These are phyloP conservation scores for Sarcodon sp. DNA, from an alignment of 768 basidiomycete species.

Conservation along the genomic window DNA sequence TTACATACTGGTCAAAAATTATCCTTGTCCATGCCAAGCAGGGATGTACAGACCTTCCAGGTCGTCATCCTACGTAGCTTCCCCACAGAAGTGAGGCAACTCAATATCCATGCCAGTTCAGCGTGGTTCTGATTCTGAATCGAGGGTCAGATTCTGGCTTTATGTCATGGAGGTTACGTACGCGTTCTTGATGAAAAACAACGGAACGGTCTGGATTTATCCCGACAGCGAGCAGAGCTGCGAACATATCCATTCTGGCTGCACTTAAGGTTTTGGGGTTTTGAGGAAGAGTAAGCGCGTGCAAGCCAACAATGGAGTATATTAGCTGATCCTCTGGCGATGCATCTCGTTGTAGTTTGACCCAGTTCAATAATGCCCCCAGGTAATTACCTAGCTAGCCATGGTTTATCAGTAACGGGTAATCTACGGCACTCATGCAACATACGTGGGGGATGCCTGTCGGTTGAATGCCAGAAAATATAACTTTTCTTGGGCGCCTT, in stretches of 20 bases:
- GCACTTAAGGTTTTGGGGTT: conserved; percentile 47
- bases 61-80: conserved; percentile 86
- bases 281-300: conserved; percentile 89
- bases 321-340: conserved; percentile 48
- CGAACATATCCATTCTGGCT: conserved; percentile 68
- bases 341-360: conserved; percentile 56
- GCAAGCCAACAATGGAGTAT: conserved; percentile 88
- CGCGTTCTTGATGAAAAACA: conserved; percentile 85
- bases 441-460: conserved; percentile 84
- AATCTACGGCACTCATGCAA: background rate
- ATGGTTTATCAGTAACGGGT: background rate
- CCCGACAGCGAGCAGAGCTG: conserved; percentile 74
- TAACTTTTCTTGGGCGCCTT: conserved; percentile 19
- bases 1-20: background rate
- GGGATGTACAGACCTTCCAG: conserved; percentile 61
- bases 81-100: conserved; percentile 74
- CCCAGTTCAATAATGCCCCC: conserved; percentile 87
- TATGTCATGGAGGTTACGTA: conserved; percentile 21
- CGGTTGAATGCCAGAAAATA: conserved; percentile 91
- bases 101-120: conserved; percentile 85
- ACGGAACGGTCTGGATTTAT: conserved; percentile 64
- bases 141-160: background rate
- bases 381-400: conserved; percentile 84
- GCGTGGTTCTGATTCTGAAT: conserved; percentile 69
- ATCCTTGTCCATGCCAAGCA: background rate